Conservation (phyloP, 768 basidiomycete species). For the Termitomyces eurrhizus region DNA sequence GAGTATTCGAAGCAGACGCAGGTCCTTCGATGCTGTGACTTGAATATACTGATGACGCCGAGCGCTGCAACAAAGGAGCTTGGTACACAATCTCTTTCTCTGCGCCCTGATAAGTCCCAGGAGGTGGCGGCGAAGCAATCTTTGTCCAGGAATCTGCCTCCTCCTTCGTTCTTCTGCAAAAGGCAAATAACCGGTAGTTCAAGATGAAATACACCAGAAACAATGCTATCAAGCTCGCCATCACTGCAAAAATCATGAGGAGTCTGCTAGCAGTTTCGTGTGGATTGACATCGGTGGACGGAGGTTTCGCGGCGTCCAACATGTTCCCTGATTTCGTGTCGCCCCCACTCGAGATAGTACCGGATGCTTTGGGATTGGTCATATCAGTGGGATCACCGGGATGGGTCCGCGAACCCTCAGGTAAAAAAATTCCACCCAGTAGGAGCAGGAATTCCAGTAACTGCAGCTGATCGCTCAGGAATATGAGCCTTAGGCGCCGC, state of each 20-base stretch:
- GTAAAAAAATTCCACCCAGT: background rate
- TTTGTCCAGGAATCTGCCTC: constrained; percentile 7
- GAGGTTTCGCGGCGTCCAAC: background rate
- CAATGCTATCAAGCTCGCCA: constrained; percentile 16
- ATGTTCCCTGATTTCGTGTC: background rate
- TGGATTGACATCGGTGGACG: background rate
- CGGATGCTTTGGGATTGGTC: background rate
- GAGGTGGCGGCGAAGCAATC: constrained; percentile 11
- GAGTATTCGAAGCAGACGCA: constrained; percentile 1
- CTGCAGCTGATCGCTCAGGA: background rate
- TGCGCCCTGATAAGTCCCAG: constrained; percentile 4
- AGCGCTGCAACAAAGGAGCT: constrained; percentile 1
- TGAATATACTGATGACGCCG: constrained; percentile 9
- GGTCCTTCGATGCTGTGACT: background rate
- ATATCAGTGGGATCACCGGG: background rate
- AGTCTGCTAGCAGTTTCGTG: constrained; percentile 11
- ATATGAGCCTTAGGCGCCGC: background rate
- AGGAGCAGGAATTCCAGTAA: background rate
- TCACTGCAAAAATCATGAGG: constrained; percentile 11
- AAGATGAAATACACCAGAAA: constrained; percentile 13
- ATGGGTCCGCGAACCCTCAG: background rate
- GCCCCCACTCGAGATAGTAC: background rate
- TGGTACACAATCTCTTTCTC: constrained; percentile 10
- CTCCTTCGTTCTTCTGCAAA: constrained; percentile 8
- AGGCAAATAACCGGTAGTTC: constrained; percentile 6